Conservation (phyloP, 306 rosid species). For the Dicorynia guianensis region DNA sequence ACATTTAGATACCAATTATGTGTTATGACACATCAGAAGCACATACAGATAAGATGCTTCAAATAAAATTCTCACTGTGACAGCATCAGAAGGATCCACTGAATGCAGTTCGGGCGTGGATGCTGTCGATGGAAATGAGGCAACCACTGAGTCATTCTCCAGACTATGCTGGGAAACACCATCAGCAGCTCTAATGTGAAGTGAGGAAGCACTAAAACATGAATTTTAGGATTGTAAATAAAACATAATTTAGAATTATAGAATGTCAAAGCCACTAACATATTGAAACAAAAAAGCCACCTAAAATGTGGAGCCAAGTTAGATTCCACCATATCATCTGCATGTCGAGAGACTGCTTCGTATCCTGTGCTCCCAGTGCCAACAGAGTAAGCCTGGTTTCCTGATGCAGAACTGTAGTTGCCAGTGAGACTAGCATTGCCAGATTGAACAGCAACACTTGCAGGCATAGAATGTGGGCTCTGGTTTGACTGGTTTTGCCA, state of each 20-base stretch:
- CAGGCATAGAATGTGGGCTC: conserved; percentile 69
- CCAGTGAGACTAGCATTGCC: conserved; percentile 61
- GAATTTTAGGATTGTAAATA: conserved; percentile 36
- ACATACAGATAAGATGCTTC: background rate
- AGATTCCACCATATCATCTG: conserved; percentile 75
- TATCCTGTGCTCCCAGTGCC: conserved; percentile 62
- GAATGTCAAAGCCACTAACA: background rate
- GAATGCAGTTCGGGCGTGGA: conserved; percentile 75
- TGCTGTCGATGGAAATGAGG: conserved; percentile 74
- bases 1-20: conserved; percentile 38
- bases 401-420: conserved; percentile 65
- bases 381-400: conserved; percentile 69
- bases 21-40: conserved; percentile 6
- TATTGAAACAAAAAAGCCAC: conserved; percentile 45
- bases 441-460: conserved; percentile 63
- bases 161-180: conserved; percentile 66
- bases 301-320: conserved; percentile 67
- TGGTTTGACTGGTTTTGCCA: conserved; percentile 93
- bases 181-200: conserved; percentile 67
- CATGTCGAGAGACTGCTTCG: conserved; percentile 75
- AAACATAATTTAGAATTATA: conserved; percentile 14
- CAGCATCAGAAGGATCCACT: conserved; percentile 66
- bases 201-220: conserved; percentile 68
- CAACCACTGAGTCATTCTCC: conserved; percentile 76
- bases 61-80: conserved; percentile 56